Evolutionary conservation across 1,284 basidiomycete genomes (phyloP).

Genomic region (Marasmius fiardii): DNA sequence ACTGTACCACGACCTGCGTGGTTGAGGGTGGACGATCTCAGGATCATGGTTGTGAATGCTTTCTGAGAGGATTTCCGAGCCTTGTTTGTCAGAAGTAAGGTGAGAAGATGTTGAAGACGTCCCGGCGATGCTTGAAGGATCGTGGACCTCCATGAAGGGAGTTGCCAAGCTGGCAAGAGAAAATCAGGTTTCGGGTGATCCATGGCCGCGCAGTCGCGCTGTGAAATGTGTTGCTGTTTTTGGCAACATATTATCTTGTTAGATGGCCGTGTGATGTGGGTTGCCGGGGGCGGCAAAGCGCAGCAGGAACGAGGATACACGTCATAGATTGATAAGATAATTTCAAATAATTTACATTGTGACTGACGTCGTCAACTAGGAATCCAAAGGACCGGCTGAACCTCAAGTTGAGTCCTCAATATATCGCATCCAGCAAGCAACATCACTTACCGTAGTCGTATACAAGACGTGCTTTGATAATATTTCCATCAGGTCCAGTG

Average conservation of each 20-base stretch:
- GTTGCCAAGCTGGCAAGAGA: background rate
- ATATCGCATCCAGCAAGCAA: too few species aligned
- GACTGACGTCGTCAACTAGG: background rate
- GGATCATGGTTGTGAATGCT: constrained; percentile 2
- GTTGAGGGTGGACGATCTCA: background rate
- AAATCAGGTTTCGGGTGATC: background rate
- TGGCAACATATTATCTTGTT: background rate
- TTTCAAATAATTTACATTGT: background rate
- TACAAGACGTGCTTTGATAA: constrained; percentile 54
- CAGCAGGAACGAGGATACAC: background rate
- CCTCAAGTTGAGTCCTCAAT: too few species aligned
- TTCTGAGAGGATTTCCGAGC: constrained; percentile 3
- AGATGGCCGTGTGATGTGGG: background rate
- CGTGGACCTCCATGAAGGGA: background rate
- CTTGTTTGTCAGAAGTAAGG: background rate
- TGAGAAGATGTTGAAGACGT: background rate
- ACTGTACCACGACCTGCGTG: constrained; percentile 7
- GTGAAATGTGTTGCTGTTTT: background rate
- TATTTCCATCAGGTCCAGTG: constrained; percentile 57
- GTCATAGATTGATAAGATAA: background rate
- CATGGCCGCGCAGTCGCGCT: too few species aligned
- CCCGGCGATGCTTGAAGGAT: background rate
- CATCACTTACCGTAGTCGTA: constrained; percentile 55
- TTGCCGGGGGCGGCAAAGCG: background rate
- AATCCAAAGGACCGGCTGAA: background rate